Conservation (phyloP, 345 rosid genomes). For the Eucalyptus tenuipes region DNA sequence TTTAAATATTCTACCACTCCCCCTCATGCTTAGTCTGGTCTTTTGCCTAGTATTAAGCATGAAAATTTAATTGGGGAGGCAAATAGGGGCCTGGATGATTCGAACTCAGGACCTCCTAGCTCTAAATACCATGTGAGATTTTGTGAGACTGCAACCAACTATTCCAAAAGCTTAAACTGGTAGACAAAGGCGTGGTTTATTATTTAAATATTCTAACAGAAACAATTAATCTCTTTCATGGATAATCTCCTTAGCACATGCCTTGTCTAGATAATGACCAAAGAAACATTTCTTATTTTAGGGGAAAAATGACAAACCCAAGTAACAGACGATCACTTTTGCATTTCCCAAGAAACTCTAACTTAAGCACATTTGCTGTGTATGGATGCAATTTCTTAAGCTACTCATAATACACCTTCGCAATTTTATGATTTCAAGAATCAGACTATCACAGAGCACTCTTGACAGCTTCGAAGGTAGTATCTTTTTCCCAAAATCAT, state of each 20-base stretch:
- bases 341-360: not conserved
- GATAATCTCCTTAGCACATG: not conserved
- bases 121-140: too few species aligned
- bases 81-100: too few species aligned
- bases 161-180: too few species aligned
- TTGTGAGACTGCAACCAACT: too few species aligned
- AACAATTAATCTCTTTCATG: not conserved
- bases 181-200: too few species aligned
- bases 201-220: too few species aligned
- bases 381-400: not conserved
- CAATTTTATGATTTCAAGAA: not conserved
- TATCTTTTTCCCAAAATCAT: not conserved
- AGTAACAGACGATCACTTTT: not conserved
- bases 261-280: not conserved
- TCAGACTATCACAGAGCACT: not conserved
- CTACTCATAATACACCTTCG: not conserved
- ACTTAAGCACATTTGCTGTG: not conserved
- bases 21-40: too few species aligned
- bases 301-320: not conserved
- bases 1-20: too few species aligned
- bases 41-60: too few species aligned
- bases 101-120: too few species aligned
- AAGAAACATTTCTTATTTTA: not conserved
- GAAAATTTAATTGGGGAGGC: too few species aligned
- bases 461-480: not conserved